These are phyloP conservation scores for Combretum micranthum DNA, from an alignment of 345 rosid species.

Conservation along the genomic window DNA sequence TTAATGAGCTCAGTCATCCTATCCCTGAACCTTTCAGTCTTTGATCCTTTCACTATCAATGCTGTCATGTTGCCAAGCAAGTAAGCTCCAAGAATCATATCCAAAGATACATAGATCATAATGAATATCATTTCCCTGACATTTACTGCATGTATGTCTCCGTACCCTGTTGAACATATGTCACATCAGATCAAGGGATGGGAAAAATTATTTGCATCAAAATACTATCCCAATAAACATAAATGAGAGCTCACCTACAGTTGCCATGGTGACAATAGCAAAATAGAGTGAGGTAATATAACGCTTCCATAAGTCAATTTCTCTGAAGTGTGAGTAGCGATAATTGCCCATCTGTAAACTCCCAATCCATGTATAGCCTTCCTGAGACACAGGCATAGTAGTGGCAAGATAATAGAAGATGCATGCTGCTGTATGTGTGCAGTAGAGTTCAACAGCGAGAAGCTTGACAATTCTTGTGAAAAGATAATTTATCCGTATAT, in stretches of 20 bases:
- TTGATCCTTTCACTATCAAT: constrained; percentile 83
- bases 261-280: constrained; percentile 86
- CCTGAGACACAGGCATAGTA: constrained; percentile 60
- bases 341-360: constrained; percentile 78
- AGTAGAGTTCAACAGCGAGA: constrained; percentile 73
- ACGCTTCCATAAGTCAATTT: constrained; percentile 67
- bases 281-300: constrained; percentile 73
- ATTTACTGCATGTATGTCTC: constrained; percentile 88
- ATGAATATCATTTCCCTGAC: constrained; percentile 80
- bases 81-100: constrained; percentile 90
- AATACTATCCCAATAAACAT: not conserved
- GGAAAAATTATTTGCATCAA: not conserved
- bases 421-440: constrained; percentile 93
- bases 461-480: constrained; percentile 77
- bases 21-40: constrained; percentile 71
- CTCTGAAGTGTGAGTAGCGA: constrained; percentile 52
- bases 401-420: constrained; percentile 91
- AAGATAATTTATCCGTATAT: constrained; percentile 73
- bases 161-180: constrained; percentile 53
- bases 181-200: not conserved
- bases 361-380: constrained; percentile 90
- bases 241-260: constrained; percentile 52
- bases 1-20: constrained; percentile 63
- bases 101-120: constrained; percentile 73
- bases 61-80: constrained; percentile 92